phyloP scores from a whole-genome alignment of 208 protist species.

The Leishmania lainsoni region DNA sequence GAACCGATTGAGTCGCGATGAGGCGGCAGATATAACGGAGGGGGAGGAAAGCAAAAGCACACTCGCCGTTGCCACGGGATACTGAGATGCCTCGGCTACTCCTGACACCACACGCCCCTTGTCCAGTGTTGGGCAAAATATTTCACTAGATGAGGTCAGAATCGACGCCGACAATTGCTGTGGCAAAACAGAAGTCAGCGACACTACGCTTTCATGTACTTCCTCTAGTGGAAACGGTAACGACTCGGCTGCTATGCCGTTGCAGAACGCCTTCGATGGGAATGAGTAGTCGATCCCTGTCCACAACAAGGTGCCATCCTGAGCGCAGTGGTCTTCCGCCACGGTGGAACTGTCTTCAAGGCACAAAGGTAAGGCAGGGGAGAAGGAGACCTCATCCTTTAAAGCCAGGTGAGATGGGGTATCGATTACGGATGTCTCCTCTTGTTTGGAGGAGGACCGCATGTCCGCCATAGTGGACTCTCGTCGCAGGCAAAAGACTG shows the following conservation, averaged over 20 bases:
- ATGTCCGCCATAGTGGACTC: neutral
- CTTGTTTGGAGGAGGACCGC: neutral
- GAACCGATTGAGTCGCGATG: neutral
- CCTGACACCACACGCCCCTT: neutral
- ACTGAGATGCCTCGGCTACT: neutral
- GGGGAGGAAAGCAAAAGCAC: neutral
- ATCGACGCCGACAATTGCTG: neutral
- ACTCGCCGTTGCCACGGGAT: neutral
- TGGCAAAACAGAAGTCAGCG: neutral
- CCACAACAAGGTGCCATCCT: neutral
- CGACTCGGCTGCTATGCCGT: no score
- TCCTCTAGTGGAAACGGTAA: neutral
- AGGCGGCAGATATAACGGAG: neutral
- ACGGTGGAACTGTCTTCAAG: neutral
- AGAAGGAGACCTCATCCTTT: neutral
- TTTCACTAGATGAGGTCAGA: neutral
- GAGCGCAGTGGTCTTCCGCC: neutral
- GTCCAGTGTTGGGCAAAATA: neutral
- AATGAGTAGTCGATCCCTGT: neutral
- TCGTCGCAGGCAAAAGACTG: neutral
- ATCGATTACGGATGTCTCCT: neutral
- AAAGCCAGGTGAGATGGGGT: neutral
- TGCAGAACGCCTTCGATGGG: neutral
- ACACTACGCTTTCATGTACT: neutral
- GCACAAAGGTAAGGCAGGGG: neutral